Base-by-base conservation (phyloP, 805 yeast species). In the Wickerhamiella musiphila region DNA sequence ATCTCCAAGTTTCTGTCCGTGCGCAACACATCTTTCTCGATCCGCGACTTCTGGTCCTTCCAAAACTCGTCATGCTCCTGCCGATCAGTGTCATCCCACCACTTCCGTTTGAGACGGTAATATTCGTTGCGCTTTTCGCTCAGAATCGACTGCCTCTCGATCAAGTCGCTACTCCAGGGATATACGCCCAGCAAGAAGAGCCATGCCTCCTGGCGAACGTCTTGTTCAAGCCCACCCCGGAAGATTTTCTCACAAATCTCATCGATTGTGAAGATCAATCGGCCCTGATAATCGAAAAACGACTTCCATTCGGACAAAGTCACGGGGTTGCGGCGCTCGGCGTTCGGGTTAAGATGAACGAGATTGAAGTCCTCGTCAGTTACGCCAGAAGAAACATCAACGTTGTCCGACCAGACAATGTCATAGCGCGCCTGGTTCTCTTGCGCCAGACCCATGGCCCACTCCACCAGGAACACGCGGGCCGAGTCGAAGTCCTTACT, bases 401-500 rank as follows among this genome's bases (percentile, higher is more conserved):
- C 44, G 10, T 50, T 47, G 23, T 51, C 56, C 17, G 51, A 48
- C 59, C 60, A 56, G 12, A 55, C 53, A 18, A 59, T 48, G 25
- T 47, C 44, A 19, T 49, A 51, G 38, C 52, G 57, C 45, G 61
- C 53, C 32, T 42, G 39, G 2, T 94, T 90, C 51, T 86, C 93
- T 45, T 83, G 84, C 44, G 86, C 90, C 7, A 90, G 90, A 18
- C 81, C 81, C 44, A 81, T 66, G 0, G 96, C 95, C 96, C 96
- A 90, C 57, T 83, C 84, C 4, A 96, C 96, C 37, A 86, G 60
- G 51, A 82, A 86, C 4, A 83, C 77, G 33, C 84, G 67, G 0
- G 96, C 96, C 32, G 86, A 73, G 48, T 84, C 96, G 49, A 84
- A 90, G 40, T 86, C 96, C 40, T 81, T 78, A 36, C 90, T 79